phyloP scores from a whole-genome alignment of 2,329 filamentous ascomycete genomes.

The Trematosphaeria pertusa region DNA sequence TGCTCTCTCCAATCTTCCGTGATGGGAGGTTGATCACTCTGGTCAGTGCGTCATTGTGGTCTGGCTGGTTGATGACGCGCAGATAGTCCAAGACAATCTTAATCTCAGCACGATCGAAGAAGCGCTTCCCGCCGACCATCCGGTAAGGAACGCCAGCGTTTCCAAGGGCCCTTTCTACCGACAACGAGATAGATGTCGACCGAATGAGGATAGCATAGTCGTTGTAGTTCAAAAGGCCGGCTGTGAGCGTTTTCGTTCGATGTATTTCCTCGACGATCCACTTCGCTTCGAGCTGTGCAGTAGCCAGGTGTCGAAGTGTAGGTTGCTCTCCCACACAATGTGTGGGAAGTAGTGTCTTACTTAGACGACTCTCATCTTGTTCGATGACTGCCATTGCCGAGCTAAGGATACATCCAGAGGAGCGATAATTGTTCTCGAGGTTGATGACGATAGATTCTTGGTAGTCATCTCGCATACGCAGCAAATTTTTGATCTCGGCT shows the following conservation, averaged over 20 bases:
- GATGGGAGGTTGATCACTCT: slow-evolving; percentile 85
- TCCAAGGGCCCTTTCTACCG: slow-evolving; percentile 84
- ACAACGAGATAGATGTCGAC: slow-evolving; percentile 79
- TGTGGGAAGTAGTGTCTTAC: slow-evolving; percentile 80
- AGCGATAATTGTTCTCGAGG: slow-evolving; percentile 93
- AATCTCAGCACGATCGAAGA: slow-evolving; percentile 91
- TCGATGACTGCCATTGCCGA: slow-evolving; percentile 87
- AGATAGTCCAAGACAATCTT: slow-evolving; percentile 89
- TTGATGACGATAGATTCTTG: slow-evolving; percentile 81
- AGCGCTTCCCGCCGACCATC: slow-evolving; percentile 90
- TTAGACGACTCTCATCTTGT: slow-evolving; percentile 81
- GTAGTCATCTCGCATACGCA: slow-evolving; percentile 77
- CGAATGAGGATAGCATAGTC: slow-evolving; percentile 90
- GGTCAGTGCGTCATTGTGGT: slow-evolving; percentile 84
- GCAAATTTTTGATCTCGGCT: slow-evolving; percentile 88
- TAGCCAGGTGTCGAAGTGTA: slow-evolving; percentile 77
- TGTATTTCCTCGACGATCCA: slow-evolving; percentile 90
- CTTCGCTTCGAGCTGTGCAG: slow-evolving; percentile 74
- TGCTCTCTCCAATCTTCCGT: slow-evolving; percentile 80
- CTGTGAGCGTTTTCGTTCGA: slow-evolving; percentile 73
- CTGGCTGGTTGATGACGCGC: slow-evolving; percentile 80
- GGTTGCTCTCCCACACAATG: slow-evolving; percentile 81
- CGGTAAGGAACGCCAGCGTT: slow-evolving; percentile 84
- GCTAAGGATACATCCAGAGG: slow-evolving; percentile 81
- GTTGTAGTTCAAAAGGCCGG: slow-evolving; percentile 72